Evolutionary conservation across 179 eudicot species (phyloP).

Genomic region (Drosera spatulata): DNA sequence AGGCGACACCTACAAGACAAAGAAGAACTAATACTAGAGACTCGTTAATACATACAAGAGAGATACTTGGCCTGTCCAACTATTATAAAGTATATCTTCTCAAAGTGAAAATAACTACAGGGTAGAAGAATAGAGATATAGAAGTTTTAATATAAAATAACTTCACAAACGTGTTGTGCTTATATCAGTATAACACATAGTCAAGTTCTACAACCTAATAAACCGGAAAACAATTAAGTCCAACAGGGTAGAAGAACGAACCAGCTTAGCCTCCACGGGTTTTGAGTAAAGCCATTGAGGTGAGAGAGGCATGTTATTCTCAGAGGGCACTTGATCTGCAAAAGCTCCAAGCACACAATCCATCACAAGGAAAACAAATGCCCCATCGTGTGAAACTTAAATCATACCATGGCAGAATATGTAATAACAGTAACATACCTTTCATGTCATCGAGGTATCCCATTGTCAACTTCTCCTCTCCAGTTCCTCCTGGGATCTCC

Average conservation of each 20-base stretch:
- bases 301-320: slow-evolving; percentile 86
- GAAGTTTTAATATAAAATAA: too few relatives aligned
- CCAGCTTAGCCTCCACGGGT: slow-evolving; percentile 66
- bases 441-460: slow-evolving; percentile 63
- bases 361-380: not conserved
- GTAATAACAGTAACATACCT: slow-evolving; percentile 25
- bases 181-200: not conserved
- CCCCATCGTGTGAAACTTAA: not conserved
- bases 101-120: too few relatives aligned
- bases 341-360: slow-evolving; percentile 1
- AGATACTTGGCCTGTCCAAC: too few relatives aligned
- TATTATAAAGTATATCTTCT: too few relatives aligned
- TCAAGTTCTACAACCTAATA: not conserved
- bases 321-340: slow-evolving; percentile 61
- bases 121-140: too few relatives aligned
- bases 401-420: not conserved
- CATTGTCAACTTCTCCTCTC: slow-evolving; percentile 33
- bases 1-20: too few relatives aligned
- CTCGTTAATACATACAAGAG: too few relatives aligned
- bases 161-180: not conserved
- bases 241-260: slow-evolving; percentile 11
- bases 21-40: too few relatives aligned
- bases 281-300: slow-evolving; percentile 97
- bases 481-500: slow-evolving; percentile 39
- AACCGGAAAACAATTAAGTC: not conserved